phyloP scores from a whole-genome alignment of 1,284 basidiomycete genomes.

The Phellinidium pouzarii region DNA sequence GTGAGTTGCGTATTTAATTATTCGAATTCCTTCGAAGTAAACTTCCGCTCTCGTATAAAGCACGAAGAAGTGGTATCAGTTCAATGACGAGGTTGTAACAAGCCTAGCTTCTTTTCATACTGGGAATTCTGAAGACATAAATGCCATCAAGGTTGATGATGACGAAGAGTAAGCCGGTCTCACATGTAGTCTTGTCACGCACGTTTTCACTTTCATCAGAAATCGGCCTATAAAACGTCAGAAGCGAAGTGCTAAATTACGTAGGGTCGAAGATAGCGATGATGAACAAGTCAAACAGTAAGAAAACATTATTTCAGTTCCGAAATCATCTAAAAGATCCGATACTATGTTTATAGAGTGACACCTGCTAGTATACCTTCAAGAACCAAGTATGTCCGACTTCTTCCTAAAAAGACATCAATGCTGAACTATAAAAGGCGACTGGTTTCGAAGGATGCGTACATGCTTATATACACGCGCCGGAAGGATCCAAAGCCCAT shows the following conservation, averaged over 20 bases:
- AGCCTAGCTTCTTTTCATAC: constrained; percentile 37
- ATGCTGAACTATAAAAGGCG: neutral
- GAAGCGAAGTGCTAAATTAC: constrained; percentile 25
- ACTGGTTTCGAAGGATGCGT: constrained; percentile 74
- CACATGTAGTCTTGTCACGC: neutral
- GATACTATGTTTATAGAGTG: neutral
- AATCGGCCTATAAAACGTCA: constrained; percentile 8
- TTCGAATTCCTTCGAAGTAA: neutral
- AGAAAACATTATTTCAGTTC: constrained; percentile 18
- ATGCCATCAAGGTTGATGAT: constrained; percentile 10
- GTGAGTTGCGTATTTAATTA: constrained; percentile 33
- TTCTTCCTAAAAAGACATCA: neutral
- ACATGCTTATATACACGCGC: constrained; percentile 85
- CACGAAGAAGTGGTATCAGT: constrained; percentile 73
- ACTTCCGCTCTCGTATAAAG: neutral
- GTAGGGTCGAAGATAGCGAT: constrained; percentile 55
- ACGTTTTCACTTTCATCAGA: neutral
- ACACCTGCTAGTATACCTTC: constrained; percentile 7
- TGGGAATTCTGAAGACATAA: neutral
- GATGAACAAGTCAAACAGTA: constrained; percentile 43
- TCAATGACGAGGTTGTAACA: constrained; percentile 78
- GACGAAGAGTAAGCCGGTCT: constrained; percentile 5
- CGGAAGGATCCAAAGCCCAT: constrained; percentile 18
- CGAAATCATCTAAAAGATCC: neutral
- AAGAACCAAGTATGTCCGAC: neutral